phyloP scores from a whole-genome alignment of 495 filamentous ascomycete species.

The Aspergillus affinis region DNA sequence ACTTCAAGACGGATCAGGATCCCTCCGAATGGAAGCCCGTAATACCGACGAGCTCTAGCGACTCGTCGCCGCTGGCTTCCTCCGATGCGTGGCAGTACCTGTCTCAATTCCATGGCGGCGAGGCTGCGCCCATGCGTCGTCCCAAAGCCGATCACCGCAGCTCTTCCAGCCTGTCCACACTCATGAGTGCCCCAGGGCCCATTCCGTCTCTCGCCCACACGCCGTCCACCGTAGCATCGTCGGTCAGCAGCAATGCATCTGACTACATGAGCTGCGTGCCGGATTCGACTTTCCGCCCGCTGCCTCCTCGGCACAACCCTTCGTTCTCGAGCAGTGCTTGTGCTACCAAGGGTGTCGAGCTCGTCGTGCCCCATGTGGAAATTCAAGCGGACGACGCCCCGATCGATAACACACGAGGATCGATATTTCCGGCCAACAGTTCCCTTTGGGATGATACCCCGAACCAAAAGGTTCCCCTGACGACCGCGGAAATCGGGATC shows the following conservation, averaged over 20 bases:
- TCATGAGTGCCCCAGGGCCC: slow-evolving; percentile 22
- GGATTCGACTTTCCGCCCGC: slow-evolving; percentile 35
- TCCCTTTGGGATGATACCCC: slow-evolving; percentile 31
- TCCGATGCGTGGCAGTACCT: slow-evolving; percentile 52
- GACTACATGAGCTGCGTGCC: slow-evolving; percentile 38
- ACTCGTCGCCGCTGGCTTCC: slow-evolving; percentile 28
- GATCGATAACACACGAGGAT: slow-evolving; percentile 24
- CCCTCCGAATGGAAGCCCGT: slow-evolving; percentile 60
- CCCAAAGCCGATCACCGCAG: slow-evolving; percentile 27
- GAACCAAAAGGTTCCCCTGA: slow-evolving; percentile 12
- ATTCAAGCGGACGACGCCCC: slow-evolving; percentile 19
- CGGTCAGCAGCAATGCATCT: slow-evolving; percentile 40
- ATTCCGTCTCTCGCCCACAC: slow-evolving; percentile 42
- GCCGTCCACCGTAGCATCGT: slow-evolving; percentile 47
- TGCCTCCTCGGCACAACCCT: slow-evolving; percentile 45
- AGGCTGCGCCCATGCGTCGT: slow-evolving; percentile 30
- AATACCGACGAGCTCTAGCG: slow-evolving; percentile 29
- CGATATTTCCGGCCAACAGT: slow-evolving; percentile 36
- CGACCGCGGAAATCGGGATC: slow-evolving; percentile 11
- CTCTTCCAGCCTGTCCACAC: slow-evolving; percentile 36
- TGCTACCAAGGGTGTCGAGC: slow-evolving; percentile 39
- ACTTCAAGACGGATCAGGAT: slow-evolving; percentile 52
- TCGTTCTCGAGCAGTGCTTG: slow-evolving; percentile 33
- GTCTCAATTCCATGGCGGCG: slow-evolving; percentile 45
- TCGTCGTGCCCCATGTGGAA: slow-evolving; percentile 42